phyloP scores from a whole-genome alignment of 805 yeast species.

The Cyberlindnera japonica region DNA sequence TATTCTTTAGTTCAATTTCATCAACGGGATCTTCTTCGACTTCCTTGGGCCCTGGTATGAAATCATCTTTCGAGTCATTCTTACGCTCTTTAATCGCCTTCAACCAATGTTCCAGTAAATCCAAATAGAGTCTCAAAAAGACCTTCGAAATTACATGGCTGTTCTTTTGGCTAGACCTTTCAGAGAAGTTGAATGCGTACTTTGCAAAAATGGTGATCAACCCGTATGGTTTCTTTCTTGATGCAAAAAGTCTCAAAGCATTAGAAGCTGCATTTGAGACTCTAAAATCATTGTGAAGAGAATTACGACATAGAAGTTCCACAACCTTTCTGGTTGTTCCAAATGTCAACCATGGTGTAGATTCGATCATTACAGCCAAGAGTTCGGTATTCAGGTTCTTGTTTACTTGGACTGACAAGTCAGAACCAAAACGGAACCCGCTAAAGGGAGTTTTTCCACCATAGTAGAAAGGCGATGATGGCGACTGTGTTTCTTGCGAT shows the following conservation, averaged over 20 bases:
- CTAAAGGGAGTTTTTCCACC: conserved; percentile 33
- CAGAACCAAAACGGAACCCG: conserved; percentile 39
- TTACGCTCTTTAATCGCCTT: conserved; percentile 48
- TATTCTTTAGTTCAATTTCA: conserved; percentile 70
- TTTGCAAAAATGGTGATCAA: conserved; percentile 74
- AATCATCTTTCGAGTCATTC: conserved; percentile 11
- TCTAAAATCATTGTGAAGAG: conserved; percentile 60
- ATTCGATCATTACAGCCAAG: conserved; percentile 65
- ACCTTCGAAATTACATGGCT: conserved; percentile 59
- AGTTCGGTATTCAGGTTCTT: conserved; percentile 48
- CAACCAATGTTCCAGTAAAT: conserved; percentile 79
- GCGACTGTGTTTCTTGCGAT: conserved; percentile 24
- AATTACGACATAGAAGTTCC: conserved; percentile 74
- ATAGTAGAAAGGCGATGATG: conserved; percentile 34
- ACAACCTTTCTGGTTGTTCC: conserved; percentile 61
- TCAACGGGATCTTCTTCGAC: conserved; percentile 38
- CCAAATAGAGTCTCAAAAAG: conserved; percentile 68
- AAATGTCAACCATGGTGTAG: conserved; percentile 67
- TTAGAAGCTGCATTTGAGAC: conserved; percentile 61
- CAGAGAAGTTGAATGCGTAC: conserved; percentile 76
- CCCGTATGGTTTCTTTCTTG: conserved; percentile 63
- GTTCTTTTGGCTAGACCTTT: conserved; percentile 57
- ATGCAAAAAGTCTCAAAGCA: conserved; percentile 63
- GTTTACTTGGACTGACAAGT: conserved; percentile 33
- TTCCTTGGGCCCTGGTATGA: conserved; percentile 13